Base-by-base conservation (phyloP, 108 stramenopile genomes). In the Cyclotella distinguenda region DNA sequence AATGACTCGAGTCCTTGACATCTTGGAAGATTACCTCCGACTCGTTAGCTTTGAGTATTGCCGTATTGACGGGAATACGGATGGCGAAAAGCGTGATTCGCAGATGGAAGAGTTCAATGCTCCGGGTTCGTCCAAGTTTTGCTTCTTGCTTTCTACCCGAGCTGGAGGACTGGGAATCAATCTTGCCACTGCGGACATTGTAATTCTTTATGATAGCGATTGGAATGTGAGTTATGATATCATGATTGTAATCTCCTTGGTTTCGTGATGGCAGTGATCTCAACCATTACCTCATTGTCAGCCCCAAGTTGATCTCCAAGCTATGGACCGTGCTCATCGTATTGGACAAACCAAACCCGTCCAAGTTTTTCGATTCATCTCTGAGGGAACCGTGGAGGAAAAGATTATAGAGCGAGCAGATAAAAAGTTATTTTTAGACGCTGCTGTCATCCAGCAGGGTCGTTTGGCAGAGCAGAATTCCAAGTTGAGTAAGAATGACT, bases 351-450 rank as follows among this genome's bases (percentile, higher is more conserved):
- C 78, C 34, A 97, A 96, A 78, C 95, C 95, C n/a, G 98, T 99
- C 15, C 91, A 95, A 59, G 98, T 99, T 0, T 99, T 99, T 77
- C 86, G 98, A 35, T 97, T 99, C 71, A 68, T 99, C 35, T 91
- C 96, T 2, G 97, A 99, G 68, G 96, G 96, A 22, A 97, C 97
- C 6, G 97, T 99, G 11, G 98, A 97, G 42, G 98, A 99, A 74
- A 98, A 97, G 79, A 98, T 99, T 49, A 96, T 98, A 22, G 97
- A 99, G 74, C 85, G 99, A 25, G 99, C 99, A 3, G 97, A 98
- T 68, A 82, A 92, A 26, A 99, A 99, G 82, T 88, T 99, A 12
- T 99, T 97, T 75, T 83, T 99, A 33, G 99, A 99, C 69, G 98
- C 99, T 19, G 97, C 97, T 23, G 98, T 99, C 26, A 97, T 99